phyloP scores from a whole-genome alignment of 176 grass and related monocot species.

The Secale cereale region DNA sequence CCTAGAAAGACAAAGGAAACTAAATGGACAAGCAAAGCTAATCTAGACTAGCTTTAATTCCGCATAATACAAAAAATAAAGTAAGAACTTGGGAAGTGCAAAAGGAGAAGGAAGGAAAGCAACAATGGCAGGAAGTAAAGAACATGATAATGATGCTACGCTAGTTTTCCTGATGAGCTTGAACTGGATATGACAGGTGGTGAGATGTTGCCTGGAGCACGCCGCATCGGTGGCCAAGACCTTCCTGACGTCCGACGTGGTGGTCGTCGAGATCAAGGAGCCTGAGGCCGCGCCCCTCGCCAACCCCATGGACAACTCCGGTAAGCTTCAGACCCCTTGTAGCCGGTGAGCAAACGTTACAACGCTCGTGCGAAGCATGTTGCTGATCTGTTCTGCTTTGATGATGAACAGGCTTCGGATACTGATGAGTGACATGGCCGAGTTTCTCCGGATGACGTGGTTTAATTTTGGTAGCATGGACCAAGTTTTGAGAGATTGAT shows the following conservation, averaged over 20 bases:
- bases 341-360: too few relatives aligned
- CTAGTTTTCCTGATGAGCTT: neutral
- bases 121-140: neutral
- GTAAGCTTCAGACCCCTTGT: conserved; percentile 20
- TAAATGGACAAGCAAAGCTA: neutral
- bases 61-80: neutral
- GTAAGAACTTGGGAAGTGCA: neutral
- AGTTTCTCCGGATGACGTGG: neutral
- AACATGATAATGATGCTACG: neutral
- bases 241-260: conserved; percentile 85
- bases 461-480: conserved; percentile 24
- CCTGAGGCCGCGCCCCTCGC: conserved; percentile 44
- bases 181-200: conserved; percentile 47
- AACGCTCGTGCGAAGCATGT: neutral
- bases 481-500: conserved; percentile 16
- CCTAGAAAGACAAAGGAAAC: neutral
- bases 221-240: conserved; percentile 81
- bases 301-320: conserved; percentile 92
- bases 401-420: conserved; percentile 54
- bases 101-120: neutral
- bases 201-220: conserved; percentile 96
- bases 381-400: neutral
- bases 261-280: conserved; percentile 93
- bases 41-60: neutral
- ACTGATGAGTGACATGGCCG: conserved; percentile 40